Conservation (phyloP, 108 stramenopile genomes). For the Hondaea fermentalgiana region DNA sequence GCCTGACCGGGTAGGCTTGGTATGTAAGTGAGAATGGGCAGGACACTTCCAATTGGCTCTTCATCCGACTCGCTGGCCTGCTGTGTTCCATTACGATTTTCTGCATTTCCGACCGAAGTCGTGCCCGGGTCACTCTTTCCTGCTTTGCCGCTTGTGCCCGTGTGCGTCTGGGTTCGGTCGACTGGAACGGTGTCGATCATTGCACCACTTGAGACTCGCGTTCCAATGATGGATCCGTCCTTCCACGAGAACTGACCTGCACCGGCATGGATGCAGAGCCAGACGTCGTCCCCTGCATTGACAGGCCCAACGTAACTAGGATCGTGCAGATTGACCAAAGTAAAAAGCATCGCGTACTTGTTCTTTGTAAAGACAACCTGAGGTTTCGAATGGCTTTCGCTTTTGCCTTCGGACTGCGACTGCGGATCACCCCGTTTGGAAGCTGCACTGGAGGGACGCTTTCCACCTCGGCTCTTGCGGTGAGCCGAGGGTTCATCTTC, state of each 20-base stretch:
- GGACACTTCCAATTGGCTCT: neutral
- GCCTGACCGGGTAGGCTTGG: neutral
- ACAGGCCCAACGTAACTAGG: neutral
- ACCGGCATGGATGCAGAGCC: neutral
- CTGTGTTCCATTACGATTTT: neutral
- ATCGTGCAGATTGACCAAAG: neutral
- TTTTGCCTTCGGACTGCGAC: neutral
- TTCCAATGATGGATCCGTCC: neutral
- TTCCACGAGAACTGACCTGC: slow-evolving; percentile 8
- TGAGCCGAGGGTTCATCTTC: neutral
- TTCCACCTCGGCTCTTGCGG: neutral
- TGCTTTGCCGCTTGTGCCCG: neutral
- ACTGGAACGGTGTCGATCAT: neutral
- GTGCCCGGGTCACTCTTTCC: neutral
- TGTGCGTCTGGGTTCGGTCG: neutral
- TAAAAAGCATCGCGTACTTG: neutral
- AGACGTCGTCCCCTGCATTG: neutral
- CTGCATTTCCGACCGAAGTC: neutral
- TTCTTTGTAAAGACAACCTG: neutral
- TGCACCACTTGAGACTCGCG: neutral
- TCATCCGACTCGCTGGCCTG: neutral
- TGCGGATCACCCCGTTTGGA: neutral
- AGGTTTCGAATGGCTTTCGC: neutral
- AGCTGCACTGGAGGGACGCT: neutral
- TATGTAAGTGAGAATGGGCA: neutral